Percentiles rank a stretch among this genome's conserved stretches.
Conservation (phyloP, 1,139 yeast species). For the Williopsis jadinii region DNA sequence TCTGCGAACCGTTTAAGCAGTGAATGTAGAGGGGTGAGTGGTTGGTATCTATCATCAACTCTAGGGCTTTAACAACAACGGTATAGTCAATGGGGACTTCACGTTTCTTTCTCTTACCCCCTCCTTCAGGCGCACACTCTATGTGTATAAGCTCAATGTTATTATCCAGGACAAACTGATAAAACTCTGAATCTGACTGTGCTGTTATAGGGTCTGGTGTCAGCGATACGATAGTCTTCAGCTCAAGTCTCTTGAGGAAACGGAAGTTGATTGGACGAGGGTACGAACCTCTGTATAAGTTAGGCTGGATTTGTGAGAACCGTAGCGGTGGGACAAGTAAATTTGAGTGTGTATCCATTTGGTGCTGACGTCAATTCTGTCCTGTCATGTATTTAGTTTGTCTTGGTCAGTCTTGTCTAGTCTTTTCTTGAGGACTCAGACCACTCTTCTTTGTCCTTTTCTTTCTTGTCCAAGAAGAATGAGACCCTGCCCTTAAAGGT, state of each 20-base stretch:
- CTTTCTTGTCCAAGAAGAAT: too few relatives aligned
- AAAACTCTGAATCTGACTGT: conserved; percentile 44
- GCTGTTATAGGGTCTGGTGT: conserved; percentile 67
- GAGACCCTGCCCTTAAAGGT: too few relatives aligned
- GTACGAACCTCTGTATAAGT: conserved; percentile 76
- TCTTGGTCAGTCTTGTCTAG: too few relatives aligned
- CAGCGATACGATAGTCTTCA: conserved; percentile 70
- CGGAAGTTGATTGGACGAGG: conserved; percentile 71
- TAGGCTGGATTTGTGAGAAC: conserved; percentile 64
- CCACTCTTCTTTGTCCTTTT: too few relatives aligned
- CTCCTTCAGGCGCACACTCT: conserved; percentile 42
- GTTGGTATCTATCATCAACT: conserved; percentile 50
- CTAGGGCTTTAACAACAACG: conserved; percentile 52
- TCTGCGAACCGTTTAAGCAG: conserved; percentile 86
- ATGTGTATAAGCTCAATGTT: conserved; percentile 54
- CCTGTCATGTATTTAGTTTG: too few relatives aligned
- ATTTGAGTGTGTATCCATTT: conserved; percentile 2
- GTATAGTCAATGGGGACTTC: conserved; percentile 72
- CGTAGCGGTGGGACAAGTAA: conserved; percentile 66
- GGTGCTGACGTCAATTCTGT: too few relatives aligned
- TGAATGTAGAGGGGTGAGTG: conserved; percentile 74
- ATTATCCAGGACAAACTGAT: conserved; percentile 41
- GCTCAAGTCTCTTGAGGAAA: conserved; percentile 59
- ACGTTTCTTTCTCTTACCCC: conserved; percentile 60
- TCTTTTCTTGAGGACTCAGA: too few relatives aligned